Evolutionary conservation across 208 protist species (phyloP).

Genomic region (Leishmania amazonensis): DNA sequence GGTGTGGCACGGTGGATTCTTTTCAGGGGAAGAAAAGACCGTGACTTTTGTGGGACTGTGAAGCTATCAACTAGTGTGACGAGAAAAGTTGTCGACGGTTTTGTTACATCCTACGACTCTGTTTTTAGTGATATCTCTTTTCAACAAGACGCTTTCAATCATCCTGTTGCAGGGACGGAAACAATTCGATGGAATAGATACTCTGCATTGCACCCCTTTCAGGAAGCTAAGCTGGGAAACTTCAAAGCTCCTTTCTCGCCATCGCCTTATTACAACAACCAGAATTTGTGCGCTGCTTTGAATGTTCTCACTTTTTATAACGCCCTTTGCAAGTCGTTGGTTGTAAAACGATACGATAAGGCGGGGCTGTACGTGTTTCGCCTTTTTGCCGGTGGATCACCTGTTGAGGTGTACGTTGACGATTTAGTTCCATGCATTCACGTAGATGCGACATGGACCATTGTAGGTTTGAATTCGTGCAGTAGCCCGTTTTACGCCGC

Average conservation of each 20-base stretch:
- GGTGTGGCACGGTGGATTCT: constrained; percentile 16
- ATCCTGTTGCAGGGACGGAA: constrained; percentile 12
- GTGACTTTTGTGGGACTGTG: not conserved
- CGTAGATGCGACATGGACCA: constrained; percentile 6
- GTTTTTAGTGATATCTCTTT: constrained; percentile 23
- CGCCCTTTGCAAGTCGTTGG: constrained; percentile 6
- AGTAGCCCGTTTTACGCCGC: constrained; percentile 58
- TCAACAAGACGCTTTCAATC: constrained; percentile 2
- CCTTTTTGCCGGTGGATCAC: constrained; percentile 33
- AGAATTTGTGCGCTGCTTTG: constrained; percentile 49
- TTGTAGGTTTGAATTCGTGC: constrained; percentile 44
- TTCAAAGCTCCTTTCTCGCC: constrained; percentile 7
- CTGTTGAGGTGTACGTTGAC: constrained; percentile 56
- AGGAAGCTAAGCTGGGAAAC: not conserved
- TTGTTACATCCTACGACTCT: constrained; percentile 13
- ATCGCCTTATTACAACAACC: constrained; percentile 52
- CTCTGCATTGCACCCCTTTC: not conserved
- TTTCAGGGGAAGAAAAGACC: constrained; percentile 5
- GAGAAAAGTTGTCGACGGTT: constrained; percentile 14
- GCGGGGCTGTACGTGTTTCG: constrained; percentile 30
- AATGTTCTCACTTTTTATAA: constrained; percentile 43
- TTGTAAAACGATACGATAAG: constrained; percentile 4
- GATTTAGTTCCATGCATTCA: constrained; percentile 53
- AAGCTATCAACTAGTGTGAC: not conserved
- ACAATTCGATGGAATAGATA: constrained; percentile 24